Conservation (phyloP, 2,329 filamentous ascomycete genomes). For the Colletotrichum echinochloae region DNA sequence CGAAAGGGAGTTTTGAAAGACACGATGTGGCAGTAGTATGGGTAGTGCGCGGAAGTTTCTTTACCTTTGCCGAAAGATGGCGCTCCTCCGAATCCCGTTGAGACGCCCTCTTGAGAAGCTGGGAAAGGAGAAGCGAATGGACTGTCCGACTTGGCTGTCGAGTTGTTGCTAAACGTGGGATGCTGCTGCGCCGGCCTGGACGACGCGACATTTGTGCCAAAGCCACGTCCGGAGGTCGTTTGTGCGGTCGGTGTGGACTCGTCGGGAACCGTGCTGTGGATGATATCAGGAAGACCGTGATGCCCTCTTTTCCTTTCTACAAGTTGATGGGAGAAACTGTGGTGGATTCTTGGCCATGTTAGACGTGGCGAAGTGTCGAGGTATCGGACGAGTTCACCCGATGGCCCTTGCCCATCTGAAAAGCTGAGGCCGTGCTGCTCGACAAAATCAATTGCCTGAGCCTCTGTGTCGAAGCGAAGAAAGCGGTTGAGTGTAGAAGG, state of each 20-base stretch:
- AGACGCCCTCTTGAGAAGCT: conserved; percentile 3
- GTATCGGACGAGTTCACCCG: conserved; percentile 51
- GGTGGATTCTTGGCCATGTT: conserved; percentile 63
- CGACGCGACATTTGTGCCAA: conserved; percentile 26
- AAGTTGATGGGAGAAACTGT: conserved; percentile 66
- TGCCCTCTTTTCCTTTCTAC: conserved; percentile 71
- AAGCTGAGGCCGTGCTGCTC: conserved; percentile 69
- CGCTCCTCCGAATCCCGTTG: conserved; percentile 18
- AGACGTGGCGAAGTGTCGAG: conserved; percentile 58
- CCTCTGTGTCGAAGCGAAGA: conserved; percentile 75
- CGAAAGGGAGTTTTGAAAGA: background rate
- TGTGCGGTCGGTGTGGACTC: conserved; percentile 42
- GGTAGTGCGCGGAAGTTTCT: conserved; percentile 19
- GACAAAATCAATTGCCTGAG: conserved; percentile 75
- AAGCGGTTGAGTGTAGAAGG: conserved; percentile 66
- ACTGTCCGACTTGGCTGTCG: background rate
- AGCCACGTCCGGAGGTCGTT: conserved; percentile 4
- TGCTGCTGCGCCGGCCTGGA: conserved; percentile 13
- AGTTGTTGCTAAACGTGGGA: conserved; percentile 9
- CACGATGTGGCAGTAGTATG: background rate
- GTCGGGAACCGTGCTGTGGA: conserved; percentile 67
- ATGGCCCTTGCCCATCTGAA: conserved; percentile 50
- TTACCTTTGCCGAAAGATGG: conserved; percentile 31
- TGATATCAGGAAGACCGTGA: conserved; percentile 64
- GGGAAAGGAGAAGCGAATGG: conserved; percentile 22